These are phyloP conservation scores for Fusarium ambrosium DNA, from an alignment of 2,329 filamentous ascomycete genomes.

Conservation along the genomic window DNA sequence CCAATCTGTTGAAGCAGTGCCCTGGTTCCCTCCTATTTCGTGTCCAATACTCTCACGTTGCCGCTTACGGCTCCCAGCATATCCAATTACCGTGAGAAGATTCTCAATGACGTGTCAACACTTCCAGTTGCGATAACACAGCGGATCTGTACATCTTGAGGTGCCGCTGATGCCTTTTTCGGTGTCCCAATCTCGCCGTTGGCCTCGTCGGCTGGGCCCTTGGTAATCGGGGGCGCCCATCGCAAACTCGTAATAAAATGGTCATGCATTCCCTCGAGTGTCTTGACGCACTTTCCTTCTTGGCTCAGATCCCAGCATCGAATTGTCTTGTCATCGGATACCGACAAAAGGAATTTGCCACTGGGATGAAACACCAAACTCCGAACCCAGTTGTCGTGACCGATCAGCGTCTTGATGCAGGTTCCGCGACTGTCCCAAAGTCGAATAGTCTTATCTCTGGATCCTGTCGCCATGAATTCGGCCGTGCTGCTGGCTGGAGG, in stretches of 20 bases:
- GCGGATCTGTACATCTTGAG: slow-evolving; percentile 74
- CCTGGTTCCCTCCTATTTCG: slow-evolving; percentile 15
- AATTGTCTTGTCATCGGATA: slow-evolving; percentile 90
- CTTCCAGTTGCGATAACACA: slow-evolving; percentile 91
- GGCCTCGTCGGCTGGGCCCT: slow-evolving; percentile 28
- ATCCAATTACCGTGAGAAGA: slow-evolving; percentile 71
- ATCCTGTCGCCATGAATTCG: slow-evolving; percentile 91
- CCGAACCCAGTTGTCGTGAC: slow-evolving; percentile 96
- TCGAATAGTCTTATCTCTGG: slow-evolving; percentile 90
- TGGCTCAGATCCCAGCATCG: slow-evolving; percentile 95
- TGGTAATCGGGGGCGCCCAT: slow-evolving; percentile 77
- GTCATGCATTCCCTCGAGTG: slow-evolving; percentile 80
- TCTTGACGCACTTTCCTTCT: slow-evolving; percentile 90
- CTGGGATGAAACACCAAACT: slow-evolving; percentile 90
- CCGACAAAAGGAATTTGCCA: slow-evolving; percentile 89
- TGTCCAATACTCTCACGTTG: slow-evolving; percentile 30
- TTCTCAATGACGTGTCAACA: slow-evolving; percentile 78
- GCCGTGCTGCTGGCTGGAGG: slow-evolving; percentile 80
- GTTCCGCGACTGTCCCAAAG: slow-evolving; percentile 90
- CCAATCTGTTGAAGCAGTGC: neutral
- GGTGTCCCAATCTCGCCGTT: slow-evolving; percentile 42
- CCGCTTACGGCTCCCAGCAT: slow-evolving; percentile 10
- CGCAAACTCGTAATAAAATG: slow-evolving; percentile 89
- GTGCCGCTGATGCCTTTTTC: slow-evolving; percentile 25
- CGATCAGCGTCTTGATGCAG: slow-evolving; percentile 84